Conservation (phyloP, 306 rosid species). For the Trifolium repens region DNA sequence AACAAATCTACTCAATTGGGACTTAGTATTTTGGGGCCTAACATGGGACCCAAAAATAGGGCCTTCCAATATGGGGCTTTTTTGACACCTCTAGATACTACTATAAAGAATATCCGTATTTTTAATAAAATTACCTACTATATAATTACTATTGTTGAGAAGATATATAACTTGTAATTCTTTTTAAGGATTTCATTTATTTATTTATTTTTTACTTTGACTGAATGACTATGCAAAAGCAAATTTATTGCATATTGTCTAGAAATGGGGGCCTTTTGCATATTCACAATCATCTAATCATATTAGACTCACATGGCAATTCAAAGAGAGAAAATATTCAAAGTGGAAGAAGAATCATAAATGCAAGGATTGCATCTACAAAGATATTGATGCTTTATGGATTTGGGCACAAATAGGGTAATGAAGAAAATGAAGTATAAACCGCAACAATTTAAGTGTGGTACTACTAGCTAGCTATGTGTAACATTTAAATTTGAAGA, state of each 20-base stretch:
- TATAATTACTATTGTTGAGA: too few relatives aligned
- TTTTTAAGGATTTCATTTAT: too few relatives aligned
- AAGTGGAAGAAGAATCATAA: conserved; percentile 36
- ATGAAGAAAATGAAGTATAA: conserved; percentile 40
- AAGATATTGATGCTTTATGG: conserved; percentile 27
- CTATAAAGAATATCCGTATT: too few relatives aligned
- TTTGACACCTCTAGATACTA: too few relatives aligned
- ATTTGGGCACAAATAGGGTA: conserved; percentile 43
- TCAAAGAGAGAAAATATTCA: conserved; percentile 32
- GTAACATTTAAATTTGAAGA: conserved; percentile 5
- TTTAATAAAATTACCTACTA: too few relatives aligned
- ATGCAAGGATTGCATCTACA: conserved; percentile 36
- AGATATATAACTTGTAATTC: too few relatives aligned
- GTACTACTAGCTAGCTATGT: not conserved
- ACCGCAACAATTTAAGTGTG: conserved; percentile 2
- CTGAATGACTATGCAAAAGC: not conserved
- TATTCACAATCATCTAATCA: conserved; percentile 27
- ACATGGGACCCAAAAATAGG: too few relatives aligned
- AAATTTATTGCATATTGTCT: not conserved
- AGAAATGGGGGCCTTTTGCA: conserved; percentile 9
- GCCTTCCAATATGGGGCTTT: too few relatives aligned
- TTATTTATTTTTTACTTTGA: not conserved
- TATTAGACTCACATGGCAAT: conserved; percentile 25
- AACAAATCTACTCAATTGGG: too few relatives aligned
- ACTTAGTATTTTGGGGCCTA: too few relatives aligned